phyloP scores from a whole-genome alignment of 1,284 basidiomycete species.

The Ceratobasidium sp. region DNA sequence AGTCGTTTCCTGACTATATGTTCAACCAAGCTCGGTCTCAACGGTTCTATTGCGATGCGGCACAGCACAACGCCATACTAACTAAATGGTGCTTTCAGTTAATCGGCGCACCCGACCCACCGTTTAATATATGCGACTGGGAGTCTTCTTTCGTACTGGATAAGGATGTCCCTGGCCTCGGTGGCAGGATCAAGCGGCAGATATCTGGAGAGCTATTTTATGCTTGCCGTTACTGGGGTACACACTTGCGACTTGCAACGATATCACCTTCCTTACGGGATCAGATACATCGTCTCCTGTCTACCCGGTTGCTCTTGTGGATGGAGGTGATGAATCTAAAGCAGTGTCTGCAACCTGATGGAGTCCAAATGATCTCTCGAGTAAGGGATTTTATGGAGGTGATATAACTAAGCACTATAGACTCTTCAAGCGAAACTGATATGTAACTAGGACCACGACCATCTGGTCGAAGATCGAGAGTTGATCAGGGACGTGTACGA shows the following conservation, averaged over 20 bases:
- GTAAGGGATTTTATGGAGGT: neutral
- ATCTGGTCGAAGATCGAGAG: neutral
- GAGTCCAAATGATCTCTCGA: neutral
- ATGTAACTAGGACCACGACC: neutral
- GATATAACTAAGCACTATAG: neutral
- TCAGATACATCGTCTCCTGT: neutral
- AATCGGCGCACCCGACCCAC: neutral
- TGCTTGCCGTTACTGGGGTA: neutral
- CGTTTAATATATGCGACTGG: neutral
- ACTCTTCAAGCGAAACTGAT: neutral
- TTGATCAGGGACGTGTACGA: neutral
- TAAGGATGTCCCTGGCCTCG: neutral
- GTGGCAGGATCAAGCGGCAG: neutral
- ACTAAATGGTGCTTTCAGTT: neutral
- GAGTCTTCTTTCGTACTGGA: neutral
- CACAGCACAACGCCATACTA: neutral
- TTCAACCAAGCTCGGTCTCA: neutral
- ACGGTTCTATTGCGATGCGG: constrained; percentile 2
- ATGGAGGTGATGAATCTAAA: neutral
- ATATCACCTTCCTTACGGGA: neutral
- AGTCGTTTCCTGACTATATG: constrained; percentile 15
- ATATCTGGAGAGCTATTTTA: neutral
- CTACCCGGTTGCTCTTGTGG: neutral
- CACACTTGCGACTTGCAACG: neutral
- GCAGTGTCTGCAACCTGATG: neutral